These are phyloP conservation scores for Naganishia antarctica DNA, from an alignment of 768 basidiomycete genomes.

Conservation along the genomic window DNA sequence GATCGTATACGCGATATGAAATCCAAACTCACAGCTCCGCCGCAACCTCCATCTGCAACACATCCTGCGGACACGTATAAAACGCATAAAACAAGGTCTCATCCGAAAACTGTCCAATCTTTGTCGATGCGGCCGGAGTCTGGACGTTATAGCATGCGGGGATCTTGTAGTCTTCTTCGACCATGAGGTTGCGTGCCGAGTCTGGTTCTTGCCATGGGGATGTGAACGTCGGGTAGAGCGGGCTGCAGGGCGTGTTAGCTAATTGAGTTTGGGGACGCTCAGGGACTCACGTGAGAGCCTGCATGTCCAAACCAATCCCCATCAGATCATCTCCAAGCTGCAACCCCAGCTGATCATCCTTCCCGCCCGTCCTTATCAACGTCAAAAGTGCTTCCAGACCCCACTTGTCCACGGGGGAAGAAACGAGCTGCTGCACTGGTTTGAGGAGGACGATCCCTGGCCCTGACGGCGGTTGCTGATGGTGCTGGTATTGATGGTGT, in stretches of 20 bases:
- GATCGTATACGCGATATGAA: neutral
- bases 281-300: conserved; percentile 66
- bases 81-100: conserved; percentile 98
- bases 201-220: conserved; percentile 92
- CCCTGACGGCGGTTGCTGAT: conserved; percentile 37
- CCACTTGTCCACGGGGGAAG: conserved; percentile 92
- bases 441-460: conserved; percentile 22
- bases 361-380: conserved; percentile 53
- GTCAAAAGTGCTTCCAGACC: conserved; percentile 73
- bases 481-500: conserved; percentile 17
- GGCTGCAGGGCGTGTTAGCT: conserved; percentile 53
- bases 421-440: conserved; percentile 86
- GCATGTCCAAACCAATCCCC: conserved; percentile 86
- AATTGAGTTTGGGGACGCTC: too few species aligned
- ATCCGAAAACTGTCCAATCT: conserved; percentile 65
- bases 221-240: conserved; percentile 85
- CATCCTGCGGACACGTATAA: conserved; percentile 86
- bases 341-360: conserved; percentile 47
- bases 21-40: conserved; percentile 75
- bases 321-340: conserved; percentile 86
- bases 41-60: conserved; percentile 79
- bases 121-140: conserved; percentile 64
- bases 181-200: conserved; percentile 63
- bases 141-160: conserved; percentile 90
- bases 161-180: conserved; percentile 87